These are phyloP conservation scores for Salix brachista DNA, from an alignment of 345 rosid species.

Conservation along the genomic window DNA sequence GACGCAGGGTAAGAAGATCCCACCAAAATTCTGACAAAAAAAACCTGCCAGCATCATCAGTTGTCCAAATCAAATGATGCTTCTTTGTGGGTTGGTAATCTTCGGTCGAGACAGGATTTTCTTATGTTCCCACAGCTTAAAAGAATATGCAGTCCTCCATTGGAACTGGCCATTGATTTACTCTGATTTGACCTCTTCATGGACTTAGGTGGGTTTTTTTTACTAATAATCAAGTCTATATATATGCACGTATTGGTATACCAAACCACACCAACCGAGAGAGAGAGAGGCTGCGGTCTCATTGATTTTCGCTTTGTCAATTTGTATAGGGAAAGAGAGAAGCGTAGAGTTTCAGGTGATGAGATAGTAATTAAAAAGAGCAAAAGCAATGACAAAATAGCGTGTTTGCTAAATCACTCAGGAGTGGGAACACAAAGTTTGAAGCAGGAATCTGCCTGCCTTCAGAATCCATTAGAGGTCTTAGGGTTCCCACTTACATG, in stretches of 20 bases:
- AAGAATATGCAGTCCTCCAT: neutral
- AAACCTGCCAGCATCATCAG: neutral
- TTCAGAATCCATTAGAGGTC: no score
- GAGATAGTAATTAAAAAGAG: neutral
- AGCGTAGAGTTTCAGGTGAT: neutral
- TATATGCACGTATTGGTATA: neutral
- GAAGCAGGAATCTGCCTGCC: no score
- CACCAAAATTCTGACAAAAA: no score
- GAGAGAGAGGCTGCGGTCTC: neutral
- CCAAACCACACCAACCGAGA: neutral
- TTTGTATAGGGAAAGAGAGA: neutral
- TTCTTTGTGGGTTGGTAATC: neutral
- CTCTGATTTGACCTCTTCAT: neutral
- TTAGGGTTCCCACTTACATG: no score
- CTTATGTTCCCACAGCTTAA: neutral
- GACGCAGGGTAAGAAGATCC: no score
- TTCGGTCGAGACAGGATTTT: neutral
- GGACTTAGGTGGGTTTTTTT: no score
- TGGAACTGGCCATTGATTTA: no score
- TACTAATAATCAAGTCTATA: neutral
- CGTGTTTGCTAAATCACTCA: no score
- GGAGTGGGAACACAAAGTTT: no score
- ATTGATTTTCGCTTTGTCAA: neutral
- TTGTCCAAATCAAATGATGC: neutral
- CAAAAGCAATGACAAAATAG: neutral